phyloP scores from a whole-genome alignment of 192 early-diverging fungal species.

The Entrophospora sp. region DNA sequence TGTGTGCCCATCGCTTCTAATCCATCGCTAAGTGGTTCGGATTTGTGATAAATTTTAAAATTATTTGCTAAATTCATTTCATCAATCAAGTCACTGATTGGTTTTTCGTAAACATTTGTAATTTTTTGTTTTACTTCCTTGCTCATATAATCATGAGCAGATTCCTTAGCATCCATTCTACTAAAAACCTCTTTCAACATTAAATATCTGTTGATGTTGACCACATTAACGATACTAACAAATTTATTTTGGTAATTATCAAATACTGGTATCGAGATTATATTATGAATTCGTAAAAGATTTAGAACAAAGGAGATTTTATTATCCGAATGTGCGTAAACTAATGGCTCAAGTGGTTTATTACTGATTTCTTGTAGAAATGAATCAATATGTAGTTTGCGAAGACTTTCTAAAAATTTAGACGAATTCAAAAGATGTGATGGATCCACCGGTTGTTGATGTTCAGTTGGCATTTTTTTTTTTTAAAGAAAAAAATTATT shows the following conservation, averaged over 20 bases:
- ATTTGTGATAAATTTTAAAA: neutral
- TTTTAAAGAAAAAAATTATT: neutral
- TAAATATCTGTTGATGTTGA: neutral
- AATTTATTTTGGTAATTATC: neutral
- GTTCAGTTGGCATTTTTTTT: neutral
- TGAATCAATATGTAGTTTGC: neutral
- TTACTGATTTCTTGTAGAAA: neutral
- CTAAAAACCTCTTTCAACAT: neutral
- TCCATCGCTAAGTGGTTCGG: neutral
- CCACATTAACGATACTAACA: neutral
- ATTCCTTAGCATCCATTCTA: neutral
- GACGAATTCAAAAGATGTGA: neutral
- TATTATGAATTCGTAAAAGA: slow-evolving; percentile 1
- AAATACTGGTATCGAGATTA: neutral
- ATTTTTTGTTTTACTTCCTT: neutral
- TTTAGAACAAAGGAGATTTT: neutral
- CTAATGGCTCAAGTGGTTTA: neutral
- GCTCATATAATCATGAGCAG: neutral
- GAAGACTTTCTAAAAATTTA: neutral
- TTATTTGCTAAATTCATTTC: neutral
- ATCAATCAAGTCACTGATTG: neutral
- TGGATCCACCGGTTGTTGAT: neutral
- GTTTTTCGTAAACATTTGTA: neutral
- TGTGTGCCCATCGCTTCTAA: neutral
- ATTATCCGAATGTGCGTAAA: neutral